phyloP scores from a whole-genome alignment of 768 basidiomycete genomes.

The Fomitopsis pulvina region DNA sequence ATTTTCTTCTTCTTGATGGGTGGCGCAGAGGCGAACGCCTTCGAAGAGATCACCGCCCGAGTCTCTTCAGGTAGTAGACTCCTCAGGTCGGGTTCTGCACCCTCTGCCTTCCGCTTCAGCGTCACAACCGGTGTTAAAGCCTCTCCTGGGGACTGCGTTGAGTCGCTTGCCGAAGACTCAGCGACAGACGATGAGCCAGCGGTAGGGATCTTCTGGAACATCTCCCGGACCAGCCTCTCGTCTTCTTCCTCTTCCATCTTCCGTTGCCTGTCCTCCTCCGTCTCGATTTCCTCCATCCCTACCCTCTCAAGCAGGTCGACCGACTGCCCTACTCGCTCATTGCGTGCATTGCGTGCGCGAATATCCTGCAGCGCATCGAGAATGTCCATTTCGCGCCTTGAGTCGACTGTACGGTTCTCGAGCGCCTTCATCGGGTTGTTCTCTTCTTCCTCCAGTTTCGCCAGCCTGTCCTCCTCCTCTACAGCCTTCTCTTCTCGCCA shows the following conservation, averaged over 20 bases:
- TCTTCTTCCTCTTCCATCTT: slow-evolving; percentile 84
- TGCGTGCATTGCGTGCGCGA: slow-evolving; percentile 77
- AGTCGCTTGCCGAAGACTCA: slow-evolving; percentile 4
- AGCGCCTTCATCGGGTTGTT: slow-evolving; percentile 97
- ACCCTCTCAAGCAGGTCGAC: slow-evolving; percentile 64
- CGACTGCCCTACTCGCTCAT: slow-evolving; percentile 76
- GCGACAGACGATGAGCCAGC: slow-evolving; percentile 20
- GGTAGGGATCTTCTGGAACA: slow-evolving; percentile 70
- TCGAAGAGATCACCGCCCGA: slow-evolving; percentile 51
- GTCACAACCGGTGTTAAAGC: slow-evolving; percentile 39
- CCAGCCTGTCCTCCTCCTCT: slow-evolving; percentile 79
- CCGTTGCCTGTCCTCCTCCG: slow-evolving; percentile 67
- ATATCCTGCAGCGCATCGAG: slow-evolving; percentile 94
- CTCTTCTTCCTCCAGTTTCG: slow-evolving; percentile 85
- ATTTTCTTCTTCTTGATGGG: slow-evolving; percentile 57
- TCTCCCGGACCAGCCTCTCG: slow-evolving; percentile 79
- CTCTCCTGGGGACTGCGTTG: slow-evolving; percentile 19
- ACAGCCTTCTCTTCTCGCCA: slow-evolving; percentile 81
- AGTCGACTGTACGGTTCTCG: slow-evolving; percentile 88
- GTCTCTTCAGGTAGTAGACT: slow-evolving; percentile 63
- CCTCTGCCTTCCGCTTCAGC: slow-evolving; percentile 83
- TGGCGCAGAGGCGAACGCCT: slow-evolving; percentile 27
- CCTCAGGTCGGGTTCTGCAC: slow-evolving; percentile 65
- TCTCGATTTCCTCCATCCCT: slow-evolving; percentile 62
- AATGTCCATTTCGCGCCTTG: slow-evolving; percentile 97